A percentile compares a stretch with the other conserved stretches of the same genome.
Conservation (phyloP, 495 filamentous ascomycete genomes). For the Aspergillus mulundensis region DNA sequence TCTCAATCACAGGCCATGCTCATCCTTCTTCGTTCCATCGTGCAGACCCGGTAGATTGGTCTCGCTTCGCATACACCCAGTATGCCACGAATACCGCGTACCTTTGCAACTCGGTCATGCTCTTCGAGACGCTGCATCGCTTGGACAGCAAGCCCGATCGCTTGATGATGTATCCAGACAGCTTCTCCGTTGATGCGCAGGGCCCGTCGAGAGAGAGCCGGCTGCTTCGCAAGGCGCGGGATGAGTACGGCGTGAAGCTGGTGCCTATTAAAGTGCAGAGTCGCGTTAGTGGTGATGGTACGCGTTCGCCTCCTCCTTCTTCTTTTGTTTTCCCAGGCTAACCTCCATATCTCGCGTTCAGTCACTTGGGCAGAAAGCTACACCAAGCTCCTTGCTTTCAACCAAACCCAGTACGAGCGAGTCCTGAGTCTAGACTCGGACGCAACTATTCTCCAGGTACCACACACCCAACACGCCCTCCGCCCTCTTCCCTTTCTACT, state of each 20-base stretch:
- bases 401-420: conserved; percentile 58
- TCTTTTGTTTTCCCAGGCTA: no score
- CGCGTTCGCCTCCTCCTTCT: no score
- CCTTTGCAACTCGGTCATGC: conserved; percentile 49
- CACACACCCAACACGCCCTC: no score
- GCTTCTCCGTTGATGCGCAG: conserved; percentile 31
- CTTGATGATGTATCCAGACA: conserved; percentile 54
- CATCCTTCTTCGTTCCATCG: no score
- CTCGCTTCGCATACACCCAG: conserved; percentile 56
- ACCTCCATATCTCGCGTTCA: conserved; percentile 7
- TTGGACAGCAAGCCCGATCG: conserved; percentile 54
- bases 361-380: conserved; percentile 52
- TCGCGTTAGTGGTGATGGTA: conserved; percentile 24
- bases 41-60: conserved; percentile 35
- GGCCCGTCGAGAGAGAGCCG: conserved; percentile 31
- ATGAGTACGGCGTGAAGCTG: conserved; percentile 53
- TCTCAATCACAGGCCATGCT: no score
- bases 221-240: conserved; percentile 52
- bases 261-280: conserved; percentile 49
- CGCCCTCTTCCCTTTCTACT: no score
- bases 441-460: conserved; percentile 46
- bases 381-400: conserved; percentile 64
- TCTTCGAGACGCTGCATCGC: conserved; percentile 42
- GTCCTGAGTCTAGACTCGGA: conserved; percentile 60
- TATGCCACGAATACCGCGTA: conserved; percentile 58